Base-by-base conservation (phyloP, 73 alveolate species). In the Blepharisma japonicum region DNA sequence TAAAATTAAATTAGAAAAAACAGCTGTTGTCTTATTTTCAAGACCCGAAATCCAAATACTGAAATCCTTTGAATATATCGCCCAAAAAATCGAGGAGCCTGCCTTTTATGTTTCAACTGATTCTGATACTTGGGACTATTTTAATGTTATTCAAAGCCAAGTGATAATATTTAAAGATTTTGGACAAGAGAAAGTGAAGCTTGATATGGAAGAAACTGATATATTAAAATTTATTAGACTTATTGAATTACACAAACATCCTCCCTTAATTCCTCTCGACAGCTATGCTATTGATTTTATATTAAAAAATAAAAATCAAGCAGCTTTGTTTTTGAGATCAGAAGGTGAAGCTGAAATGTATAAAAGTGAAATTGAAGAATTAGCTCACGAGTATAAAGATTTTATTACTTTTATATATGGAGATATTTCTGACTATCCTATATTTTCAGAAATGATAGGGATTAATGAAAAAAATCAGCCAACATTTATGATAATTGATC, bases 181-280 rank as follows among this genome's bases (percentile, higher is more conserved):
- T 32, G 81, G 84, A 55, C 77, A 86, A 85, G 80, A 84, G 51
- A 89, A 85, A 42, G 85, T 89, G 68, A 71, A 56, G 27, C 91
- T 87, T 42, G 94, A 89, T 27, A 45, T 93, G 83, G 82, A 81
- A 72, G 81, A 46, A 42, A 76, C 76, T 55, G 71, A 83, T 27
- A 83, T 32, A 32, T 32, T 32, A 32, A 55, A 83, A 49, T 81
- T 96, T 6, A 77, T 71, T 45, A 88, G 85, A 51, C 94, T 90
- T 80, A 81, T 94, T 55, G 83, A 85, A 39, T 46, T 87, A 68
- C 39, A 82, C 79, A 77, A 89, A 14, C 85, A 85, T 67, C 99
- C 99, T 6, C 85, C 89, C 77, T 87, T 94, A 38, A 85, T 94
- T 77, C 91, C 87, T 25, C 92, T 96, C 89, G 81, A 92, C 71